Evolutionary conservation across 2,329 filamentous ascomycete species (phyloP), one percentile per base, ranked within the genome.

Genomic region (Blastomyces emzantsi): DNA sequence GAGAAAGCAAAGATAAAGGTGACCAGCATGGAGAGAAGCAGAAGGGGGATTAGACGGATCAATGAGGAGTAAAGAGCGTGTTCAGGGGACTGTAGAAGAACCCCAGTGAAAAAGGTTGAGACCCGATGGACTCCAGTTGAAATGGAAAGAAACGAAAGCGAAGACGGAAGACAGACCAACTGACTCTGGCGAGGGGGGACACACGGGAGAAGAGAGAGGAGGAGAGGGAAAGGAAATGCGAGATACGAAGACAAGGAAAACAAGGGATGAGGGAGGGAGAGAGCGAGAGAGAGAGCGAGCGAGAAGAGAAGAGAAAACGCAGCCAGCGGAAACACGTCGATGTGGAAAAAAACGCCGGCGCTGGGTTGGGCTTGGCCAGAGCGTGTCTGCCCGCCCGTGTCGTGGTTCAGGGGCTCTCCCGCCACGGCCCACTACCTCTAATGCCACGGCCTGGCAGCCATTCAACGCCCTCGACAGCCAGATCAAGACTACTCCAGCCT

Each of bases 251-350:
- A 36, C 33, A 36, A 39, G 36, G 36, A 39, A 3, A 39, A 3
- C 36, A 39, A 39, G 36, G 36, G 36, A 39, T 39, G 60, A 61
- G 59, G 62, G 11, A 59, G 30, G 19, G 19, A 39, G 15, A 49
- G 63, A 62, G 47, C 55, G 65, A 65, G 43, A 55, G 49, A 43
- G 33, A 58, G 28, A 60, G 51, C 1, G 7, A 9, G 33, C 3
- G 28, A 22, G 2, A 3, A 7, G 19, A 41, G 49, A 8, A 8
- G 33, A 36, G 33, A 36, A 36, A 36, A 36, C 33, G 33, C 33
- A 36, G 33, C 33, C 7, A 64, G 61, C 62, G 64, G 60, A 64
- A 66, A 65, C 60, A 67, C 62, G 64, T 62, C 22, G 51, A 19
- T 49, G 28, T 36, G 28, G 43, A 28, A 43, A 28, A 43, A 30